phyloP scores from a whole-genome alignment of 108 stramenopile species.

The Hondaea fermentalgiana region DNA sequence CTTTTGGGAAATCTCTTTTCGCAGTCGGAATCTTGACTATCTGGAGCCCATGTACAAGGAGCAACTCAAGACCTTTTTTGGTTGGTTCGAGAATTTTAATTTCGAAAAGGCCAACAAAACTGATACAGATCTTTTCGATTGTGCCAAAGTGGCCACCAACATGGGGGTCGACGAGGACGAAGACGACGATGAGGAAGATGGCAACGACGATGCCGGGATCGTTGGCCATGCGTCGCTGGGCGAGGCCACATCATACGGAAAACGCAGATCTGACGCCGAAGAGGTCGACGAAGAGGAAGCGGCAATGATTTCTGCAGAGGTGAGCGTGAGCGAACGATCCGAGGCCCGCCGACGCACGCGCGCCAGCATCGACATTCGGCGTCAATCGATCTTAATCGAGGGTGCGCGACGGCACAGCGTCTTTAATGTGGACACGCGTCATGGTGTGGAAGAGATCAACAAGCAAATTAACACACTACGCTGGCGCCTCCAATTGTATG shows the following conservation, averaged over 20 bases:
- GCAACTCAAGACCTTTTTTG: neutral
- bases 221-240: neutral
- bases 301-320: too few relatives aligned
- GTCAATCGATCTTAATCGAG: neutral
- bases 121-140: neutral
- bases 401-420: neutral
- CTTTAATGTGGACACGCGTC: neutral
- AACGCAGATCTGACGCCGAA: too few relatives aligned
- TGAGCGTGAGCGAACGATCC: neutral
- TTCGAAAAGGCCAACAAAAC: neutral
- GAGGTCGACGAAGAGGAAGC: neutral
- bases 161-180: neutral
- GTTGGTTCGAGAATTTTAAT: neutral
- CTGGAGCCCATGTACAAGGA: neutral
- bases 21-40: neutral
- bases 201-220: neutral
- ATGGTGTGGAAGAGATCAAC: neutral
- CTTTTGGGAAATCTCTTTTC: slow-evolving; percentile 7
- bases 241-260: neutral
- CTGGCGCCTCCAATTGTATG: neutral
- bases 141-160: neutral
- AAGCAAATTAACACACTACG: neutral
- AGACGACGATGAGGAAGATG: neutral
- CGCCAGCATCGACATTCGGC: neutral
- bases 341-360: neutral